Percentiles rank a stretch among this genome's conserved stretches.
Evolutionary conservation across 352 stramenopile species (phyloP).

Genomic region (Phytophthora parvispora): DNA sequence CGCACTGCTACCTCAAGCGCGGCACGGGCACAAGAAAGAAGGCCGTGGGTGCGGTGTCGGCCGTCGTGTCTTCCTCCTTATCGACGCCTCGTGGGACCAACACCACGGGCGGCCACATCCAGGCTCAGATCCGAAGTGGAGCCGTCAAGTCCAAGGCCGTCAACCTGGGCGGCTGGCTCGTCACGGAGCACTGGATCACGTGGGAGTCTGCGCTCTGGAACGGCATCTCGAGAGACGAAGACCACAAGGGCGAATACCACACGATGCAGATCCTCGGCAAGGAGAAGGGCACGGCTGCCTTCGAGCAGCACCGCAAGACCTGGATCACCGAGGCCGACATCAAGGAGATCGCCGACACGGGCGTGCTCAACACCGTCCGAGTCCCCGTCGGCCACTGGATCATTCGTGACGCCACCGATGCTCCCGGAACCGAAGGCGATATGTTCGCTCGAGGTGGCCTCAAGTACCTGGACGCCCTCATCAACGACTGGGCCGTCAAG

Average conservation of each 20-base stretch:
- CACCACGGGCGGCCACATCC: background rate
- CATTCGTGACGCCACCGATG: conserved; percentile 24
- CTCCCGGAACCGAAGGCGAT: conserved; percentile 1
- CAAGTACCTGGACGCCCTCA: conserved; percentile 58
- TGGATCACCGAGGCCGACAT: conserved; percentile 19
- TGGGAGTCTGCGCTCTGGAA: conserved; percentile 11
- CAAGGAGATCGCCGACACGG: conserved; percentile 1
- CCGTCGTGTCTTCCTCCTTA: conserved; percentile 10
- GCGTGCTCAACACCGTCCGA: conserved; percentile 51
- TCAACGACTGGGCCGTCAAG: conserved; percentile 57
- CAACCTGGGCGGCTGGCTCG: conserved; percentile 15
- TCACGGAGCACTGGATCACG: conserved; percentile 13
- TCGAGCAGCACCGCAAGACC: conserved; percentile 11
- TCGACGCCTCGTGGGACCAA: background rate
- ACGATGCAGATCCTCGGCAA: conserved; percentile 8
- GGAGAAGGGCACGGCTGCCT: conserved; percentile 5
- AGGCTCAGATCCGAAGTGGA: conserved; percentile 6
- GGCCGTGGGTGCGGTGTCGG: conserved; percentile 17
- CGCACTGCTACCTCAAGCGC: conserved; percentile 33
- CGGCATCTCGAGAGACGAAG: background rate
- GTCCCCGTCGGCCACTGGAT: conserved; percentile 57
- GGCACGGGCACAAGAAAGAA: conserved; percentile 16
- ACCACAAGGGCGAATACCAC: conserved; percentile 10
- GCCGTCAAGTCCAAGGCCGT: conserved; percentile 3
- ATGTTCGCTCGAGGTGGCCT: conserved; percentile 34